Conservation (phyloP, 2,329 filamentous ascomycete species). For the Microascus cirrosus region DNA sequence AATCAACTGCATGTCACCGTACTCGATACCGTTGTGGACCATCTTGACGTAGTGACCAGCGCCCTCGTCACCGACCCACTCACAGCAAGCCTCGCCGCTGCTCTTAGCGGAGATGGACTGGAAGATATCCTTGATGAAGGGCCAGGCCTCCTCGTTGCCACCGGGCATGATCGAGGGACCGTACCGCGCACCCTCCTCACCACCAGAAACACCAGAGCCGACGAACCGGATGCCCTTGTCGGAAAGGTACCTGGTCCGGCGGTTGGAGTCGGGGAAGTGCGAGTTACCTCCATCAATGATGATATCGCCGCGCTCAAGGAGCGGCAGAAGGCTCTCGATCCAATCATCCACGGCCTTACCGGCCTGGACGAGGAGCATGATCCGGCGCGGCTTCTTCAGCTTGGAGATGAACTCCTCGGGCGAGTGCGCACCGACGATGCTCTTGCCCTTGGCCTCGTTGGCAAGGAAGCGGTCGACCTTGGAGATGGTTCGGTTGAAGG, state of each 20-base stretch:
- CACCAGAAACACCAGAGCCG: slow-evolving; percentile 93
- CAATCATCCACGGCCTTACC: slow-evolving; percentile 97
- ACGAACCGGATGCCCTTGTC: slow-evolving; percentile 90
- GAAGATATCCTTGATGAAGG: slow-evolving; percentile 97
- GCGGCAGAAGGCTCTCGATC: slow-evolving; percentile 86
- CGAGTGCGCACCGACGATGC: slow-evolving; percentile 84
- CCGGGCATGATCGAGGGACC: slow-evolving; percentile 97
- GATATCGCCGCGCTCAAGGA: slow-evolving; percentile 81
- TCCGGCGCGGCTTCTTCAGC: slow-evolving; percentile 91
- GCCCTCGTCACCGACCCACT: slow-evolving; percentile 99
- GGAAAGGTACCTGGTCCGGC: slow-evolving; percentile 80
- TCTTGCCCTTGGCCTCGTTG: slow-evolving; percentile 92
- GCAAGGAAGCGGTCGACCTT: slow-evolving; percentile 94
- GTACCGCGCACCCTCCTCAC: slow-evolving; percentile 97
- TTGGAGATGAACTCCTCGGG: slow-evolving; percentile 91
- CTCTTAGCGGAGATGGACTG: slow-evolving; percentile 97
- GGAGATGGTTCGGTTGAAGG: slow-evolving; percentile 96
- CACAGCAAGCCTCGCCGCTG: slow-evolving; percentile 93
- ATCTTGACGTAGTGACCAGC: slow-evolving; percentile 99
- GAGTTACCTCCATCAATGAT: slow-evolving; percentile 99
- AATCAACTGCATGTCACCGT: slow-evolving; percentile 99
- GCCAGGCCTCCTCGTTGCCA: slow-evolving; percentile 97
- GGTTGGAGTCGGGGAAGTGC: slow-evolving; percentile 98
- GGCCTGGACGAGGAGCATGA: slow-evolving; percentile 99
- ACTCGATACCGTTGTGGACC: slow-evolving; percentile 99